A percentile compares a stretch with the other conserved stretches of the same genome.
phyloP scores from a whole-genome alignment of 2,329 filamentous ascomycete genomes.

The Orbilia quercus region DNA sequence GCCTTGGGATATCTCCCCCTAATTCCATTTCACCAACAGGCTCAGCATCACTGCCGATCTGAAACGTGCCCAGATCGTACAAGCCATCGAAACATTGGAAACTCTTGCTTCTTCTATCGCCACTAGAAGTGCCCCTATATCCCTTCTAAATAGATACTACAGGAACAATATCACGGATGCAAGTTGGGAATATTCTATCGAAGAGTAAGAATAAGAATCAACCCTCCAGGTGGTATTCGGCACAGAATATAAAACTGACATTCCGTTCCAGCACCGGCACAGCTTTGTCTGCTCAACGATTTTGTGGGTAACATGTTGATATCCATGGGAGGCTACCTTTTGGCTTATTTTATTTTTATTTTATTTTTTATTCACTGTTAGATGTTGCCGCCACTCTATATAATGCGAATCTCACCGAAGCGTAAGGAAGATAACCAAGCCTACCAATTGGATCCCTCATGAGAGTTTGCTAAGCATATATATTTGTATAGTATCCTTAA shows the following conservation, averaged over 20 bases:
- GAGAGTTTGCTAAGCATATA: neutral
- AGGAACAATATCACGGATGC: constrained; percentile 19
- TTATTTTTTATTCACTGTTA: constrained; percentile 12
- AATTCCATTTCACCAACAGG: constrained; percentile 1
- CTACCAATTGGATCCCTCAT: too few species aligned
- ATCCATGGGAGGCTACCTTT: neutral
- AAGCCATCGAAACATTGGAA: constrained; percentile 52
- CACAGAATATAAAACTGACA: too few species aligned
- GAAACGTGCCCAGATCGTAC: constrained; percentile 49
- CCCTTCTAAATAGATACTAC: constrained; percentile 35
- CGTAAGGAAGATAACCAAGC: constrained; percentile 8
- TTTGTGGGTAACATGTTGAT: constrained; percentile 18
- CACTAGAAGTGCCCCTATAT: constrained; percentile 48
- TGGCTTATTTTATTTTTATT: too few species aligned
- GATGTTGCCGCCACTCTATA: constrained; percentile 54
- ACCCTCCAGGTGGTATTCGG: neutral
- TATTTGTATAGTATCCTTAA: constrained; percentile 32
- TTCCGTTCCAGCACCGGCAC: constrained; percentile 19
- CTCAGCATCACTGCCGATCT: constrained; percentile 53
- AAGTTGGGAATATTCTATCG: constrained; percentile 34
- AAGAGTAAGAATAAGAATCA: constrained; percentile 26
- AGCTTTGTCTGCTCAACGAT: constrained; percentile 47
- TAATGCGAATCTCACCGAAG: constrained; percentile 47
- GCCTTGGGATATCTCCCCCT: neutral
- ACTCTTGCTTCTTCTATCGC: constrained; percentile 49